These are phyloP conservation scores for Pisolithus albus DNA, from an alignment of 768 basidiomycete genomes.

Conservation along the genomic window DNA sequence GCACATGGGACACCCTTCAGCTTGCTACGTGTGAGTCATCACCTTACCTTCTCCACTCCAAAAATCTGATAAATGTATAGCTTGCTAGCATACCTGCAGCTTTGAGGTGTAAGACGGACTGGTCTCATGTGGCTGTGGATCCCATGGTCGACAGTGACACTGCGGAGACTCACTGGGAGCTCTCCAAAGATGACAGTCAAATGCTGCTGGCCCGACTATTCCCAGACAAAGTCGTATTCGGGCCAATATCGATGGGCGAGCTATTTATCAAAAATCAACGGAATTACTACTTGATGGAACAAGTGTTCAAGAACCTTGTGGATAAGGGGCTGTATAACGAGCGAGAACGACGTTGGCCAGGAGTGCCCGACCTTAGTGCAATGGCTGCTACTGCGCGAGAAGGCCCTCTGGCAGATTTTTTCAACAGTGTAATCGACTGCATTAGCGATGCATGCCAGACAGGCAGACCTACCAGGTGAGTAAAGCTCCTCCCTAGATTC, in stretches of 20 bases:
- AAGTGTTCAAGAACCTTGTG: not conserved
- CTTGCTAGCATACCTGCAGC: not conserved
- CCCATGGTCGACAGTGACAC: conserved; percentile 1
- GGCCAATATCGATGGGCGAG: not conserved
- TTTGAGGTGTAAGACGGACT: not conserved
- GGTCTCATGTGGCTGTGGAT: not conserved
- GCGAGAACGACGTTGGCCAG: not conserved
- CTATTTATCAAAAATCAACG: not conserved
- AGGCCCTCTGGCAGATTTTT: not conserved
- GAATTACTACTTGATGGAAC: not conserved
- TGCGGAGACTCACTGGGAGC: no score
- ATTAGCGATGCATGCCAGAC: not conserved
- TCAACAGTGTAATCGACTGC: not conserved
- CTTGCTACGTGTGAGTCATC: not conserved
- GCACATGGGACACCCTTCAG: not conserved
- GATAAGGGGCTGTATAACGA: not conserved
- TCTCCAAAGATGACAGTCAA: not conserved
- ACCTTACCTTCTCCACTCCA: not conserved
- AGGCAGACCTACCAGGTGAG: not conserved
- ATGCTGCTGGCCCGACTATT: not conserved
- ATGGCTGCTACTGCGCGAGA: not conserved
- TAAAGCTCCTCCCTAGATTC: not conserved
- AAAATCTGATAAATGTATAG: not conserved
- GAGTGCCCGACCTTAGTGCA: not conserved
- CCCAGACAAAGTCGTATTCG: not conserved